These are phyloP conservation scores for Didymella glomerata DNA, from an alignment of 2,329 filamentous ascomycete species.

Conservation along the genomic window DNA sequence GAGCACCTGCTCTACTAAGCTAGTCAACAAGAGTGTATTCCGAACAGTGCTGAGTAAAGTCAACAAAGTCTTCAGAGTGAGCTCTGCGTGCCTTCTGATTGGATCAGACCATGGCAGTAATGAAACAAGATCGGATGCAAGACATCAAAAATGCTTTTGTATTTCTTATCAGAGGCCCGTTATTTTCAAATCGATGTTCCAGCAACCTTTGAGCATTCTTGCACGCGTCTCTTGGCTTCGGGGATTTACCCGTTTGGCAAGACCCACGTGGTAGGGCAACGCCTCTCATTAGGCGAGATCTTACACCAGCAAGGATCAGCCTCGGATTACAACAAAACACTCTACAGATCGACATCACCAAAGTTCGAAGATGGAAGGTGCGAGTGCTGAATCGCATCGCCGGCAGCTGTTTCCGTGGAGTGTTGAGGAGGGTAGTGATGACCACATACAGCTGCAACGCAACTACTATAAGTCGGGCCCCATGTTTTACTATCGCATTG, in stretches of 20 bases:
- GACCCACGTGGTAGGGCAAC: conserved; percentile 10
- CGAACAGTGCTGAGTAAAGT: not conserved
- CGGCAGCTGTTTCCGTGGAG: not conserved
- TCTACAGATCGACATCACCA: not conserved
- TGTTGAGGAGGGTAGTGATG: not conserved
- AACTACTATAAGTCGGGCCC: not conserved
- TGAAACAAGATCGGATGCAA: not conserved
- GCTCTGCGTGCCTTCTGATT: not conserved
- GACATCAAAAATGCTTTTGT: not conserved
- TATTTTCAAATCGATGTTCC: not conserved
- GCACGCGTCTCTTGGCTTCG: not conserved
- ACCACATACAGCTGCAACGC: not conserved
- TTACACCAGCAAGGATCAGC: conserved; percentile 9
- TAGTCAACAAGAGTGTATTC: not conserved
- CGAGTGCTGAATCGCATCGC: not conserved
- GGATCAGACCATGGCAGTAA: not conserved
- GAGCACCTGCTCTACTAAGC: not conserved
- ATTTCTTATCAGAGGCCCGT: not conserved
- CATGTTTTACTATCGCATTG: not conserved
- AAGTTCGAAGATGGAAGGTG: not conserved
- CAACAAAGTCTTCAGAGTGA: not conserved
- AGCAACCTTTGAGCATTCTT: not conserved
- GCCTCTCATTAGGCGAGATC: conserved; percentile 19
- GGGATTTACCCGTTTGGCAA: not conserved
- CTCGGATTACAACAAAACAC: not conserved